Evolutionary conservation across 192 early-diverging fungal genomes (phyloP), one percentile per base, ranked within the genome.

Genomic region (Mortierella hygrophila): DNA sequence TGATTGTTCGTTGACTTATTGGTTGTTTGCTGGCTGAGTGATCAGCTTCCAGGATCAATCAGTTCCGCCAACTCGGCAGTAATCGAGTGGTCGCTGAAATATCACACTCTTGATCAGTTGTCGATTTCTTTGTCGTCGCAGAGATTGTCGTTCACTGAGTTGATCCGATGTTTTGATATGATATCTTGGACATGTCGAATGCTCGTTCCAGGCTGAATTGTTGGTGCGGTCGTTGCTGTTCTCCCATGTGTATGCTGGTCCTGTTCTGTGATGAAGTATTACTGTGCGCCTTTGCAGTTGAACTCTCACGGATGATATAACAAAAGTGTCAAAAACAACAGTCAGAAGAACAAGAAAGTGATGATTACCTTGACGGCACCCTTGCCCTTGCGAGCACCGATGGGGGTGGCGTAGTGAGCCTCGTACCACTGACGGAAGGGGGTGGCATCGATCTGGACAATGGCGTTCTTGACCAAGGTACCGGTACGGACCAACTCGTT

Each of bases 351-450:
- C 23, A 65, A 57, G 23, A 21, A 57, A 57, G 4, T 26, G 55
- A 65, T 75, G 16, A 29, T 80, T 82, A 85, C 90, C 82, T 88
- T 85, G 79, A 74, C 88, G 49, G 83, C 85, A 75, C 81, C 88
- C 90, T 93, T 94, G 79, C 89, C 93, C 89, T 91, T 91, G 93
- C 94, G 96, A 88, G 95, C 95, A 92, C 98, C 97, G 70, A 99
- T 90, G 74, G 94, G 87, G 85, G 92, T 82, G 81, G 96, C 98
- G 90, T 98, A 99, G 95, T 98, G 97, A 83, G 95, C 91, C 92
- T 99, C 98, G 93, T 97, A 99, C 98, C 98, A 99, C 90, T 99
- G 98, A 87, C 98, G 95, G 97, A 99, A 99, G 75, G 98, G 98
- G 79, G 97, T 97, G 78, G 98, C 98, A 92, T 99, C 98, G 82